Evolutionary conservation across 352 stramenopile genomes (phyloP).

Genomic region (Pythium guiyangense): DNA sequence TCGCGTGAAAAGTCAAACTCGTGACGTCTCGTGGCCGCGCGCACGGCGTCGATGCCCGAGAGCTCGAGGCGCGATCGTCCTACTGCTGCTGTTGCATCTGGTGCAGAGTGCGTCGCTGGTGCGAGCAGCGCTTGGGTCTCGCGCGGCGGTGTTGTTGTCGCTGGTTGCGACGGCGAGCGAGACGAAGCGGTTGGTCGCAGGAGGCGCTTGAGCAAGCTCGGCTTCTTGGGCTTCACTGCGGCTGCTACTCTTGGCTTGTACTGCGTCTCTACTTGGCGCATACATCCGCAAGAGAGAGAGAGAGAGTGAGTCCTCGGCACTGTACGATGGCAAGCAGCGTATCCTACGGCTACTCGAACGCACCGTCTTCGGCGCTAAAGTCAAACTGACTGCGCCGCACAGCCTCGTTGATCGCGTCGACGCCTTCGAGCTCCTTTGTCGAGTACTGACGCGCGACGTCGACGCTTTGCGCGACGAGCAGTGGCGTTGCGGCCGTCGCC

Average conservation of each 20-base stretch:
- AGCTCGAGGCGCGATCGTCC: slow-evolving; percentile 20
- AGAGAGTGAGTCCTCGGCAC: too few relatives aligned
- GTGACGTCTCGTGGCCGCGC: slow-evolving; percentile 26
- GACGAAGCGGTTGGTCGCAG: background rate
- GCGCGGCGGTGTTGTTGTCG: background rate
- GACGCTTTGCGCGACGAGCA: background rate
- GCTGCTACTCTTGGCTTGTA: slow-evolving; percentile 4
- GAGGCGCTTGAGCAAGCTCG: slow-evolving; percentile 11
- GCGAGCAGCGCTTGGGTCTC: too few relatives aligned
- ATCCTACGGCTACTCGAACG: background rate
- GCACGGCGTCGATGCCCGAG: slow-evolving; percentile 37
- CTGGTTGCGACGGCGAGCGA: background rate
- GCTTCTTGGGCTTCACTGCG: slow-evolving; percentile 1
- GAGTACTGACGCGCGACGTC: slow-evolving; percentile 4
- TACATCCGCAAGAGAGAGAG: too few relatives aligned
- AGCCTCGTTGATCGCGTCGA: slow-evolving; percentile 23
- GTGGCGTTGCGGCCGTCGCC: background rate
- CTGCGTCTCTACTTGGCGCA: slow-evolving; percentile 13
- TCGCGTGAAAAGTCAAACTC: slow-evolving; percentile 42
- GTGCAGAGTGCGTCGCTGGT: background rate
- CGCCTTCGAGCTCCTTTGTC: slow-evolving; percentile 17
- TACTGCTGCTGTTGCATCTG: background rate
- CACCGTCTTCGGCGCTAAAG: slow-evolving; percentile 22
- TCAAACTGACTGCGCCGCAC: slow-evolving; percentile 24
- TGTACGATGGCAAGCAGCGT: too few relatives aligned